Conservation (phyloP, 73 alveolate genomes). For the Paramecium sexaurelia region DNA sequence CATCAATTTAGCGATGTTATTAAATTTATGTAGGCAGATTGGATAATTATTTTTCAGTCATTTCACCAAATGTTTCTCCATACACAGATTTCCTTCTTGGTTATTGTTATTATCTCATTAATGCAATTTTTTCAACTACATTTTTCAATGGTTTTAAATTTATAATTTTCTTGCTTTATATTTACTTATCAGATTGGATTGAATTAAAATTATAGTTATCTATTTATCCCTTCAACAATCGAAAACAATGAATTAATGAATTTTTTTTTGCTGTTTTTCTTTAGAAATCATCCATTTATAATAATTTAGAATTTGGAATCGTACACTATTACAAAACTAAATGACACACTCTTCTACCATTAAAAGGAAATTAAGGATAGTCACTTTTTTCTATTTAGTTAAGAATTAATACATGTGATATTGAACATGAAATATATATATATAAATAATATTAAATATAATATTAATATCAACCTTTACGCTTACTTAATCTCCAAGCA, state of each 20-base stretch:
- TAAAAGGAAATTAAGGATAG: background rate
- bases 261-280: background rate
- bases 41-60: background rate
- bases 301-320: background rate
- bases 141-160: background rate
- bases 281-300: background rate
- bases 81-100: background rate
- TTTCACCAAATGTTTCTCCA: background rate
- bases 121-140: background rate
- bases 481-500: slow-evolving; percentile 99
- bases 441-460: background rate
- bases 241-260: background rate
- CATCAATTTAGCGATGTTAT: slow-evolving; percentile 12
- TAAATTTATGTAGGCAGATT: background rate
- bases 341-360: background rate
- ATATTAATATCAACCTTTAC: slow-evolving; percentile 85
- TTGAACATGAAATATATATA: background rate
- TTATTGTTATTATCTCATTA: background rate
- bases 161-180: background rate
- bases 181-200: background rate
- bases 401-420: background rate
- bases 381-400: slow-evolving; percentile 10
- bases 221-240: background rate
- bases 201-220: background rate
- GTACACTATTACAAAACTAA: background rate